Percentiles rank a stretch among this genome's conserved stretches.
Evolutionary conservation across 2,329 filamentous ascomycete species (phyloP).

Genomic region (Lecanosticta acicola): DNA sequence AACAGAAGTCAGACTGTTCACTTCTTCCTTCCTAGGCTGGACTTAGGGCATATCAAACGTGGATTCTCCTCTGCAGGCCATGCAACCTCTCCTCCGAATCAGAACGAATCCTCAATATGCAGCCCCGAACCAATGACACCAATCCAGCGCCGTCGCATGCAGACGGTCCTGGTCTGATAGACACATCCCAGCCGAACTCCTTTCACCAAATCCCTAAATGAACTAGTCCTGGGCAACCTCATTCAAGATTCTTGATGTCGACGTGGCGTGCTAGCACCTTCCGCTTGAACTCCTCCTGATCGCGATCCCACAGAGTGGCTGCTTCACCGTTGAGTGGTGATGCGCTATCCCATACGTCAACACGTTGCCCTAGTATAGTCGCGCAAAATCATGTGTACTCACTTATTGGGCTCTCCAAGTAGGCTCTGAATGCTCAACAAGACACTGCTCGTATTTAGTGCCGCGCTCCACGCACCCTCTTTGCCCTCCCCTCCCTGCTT

Average conservation of each 20-base stretch:
- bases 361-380: not conserved
- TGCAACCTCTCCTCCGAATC: not conserved
- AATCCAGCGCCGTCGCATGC: not conserved
- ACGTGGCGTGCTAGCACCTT: slow-evolving; percentile 60
- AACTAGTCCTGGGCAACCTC: not conserved
- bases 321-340: slow-evolving; percentile 95
- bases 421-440: slow-evolving; percentile 90
- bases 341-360: slow-evolving; percentile 52
- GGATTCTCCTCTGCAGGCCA: not conserved
- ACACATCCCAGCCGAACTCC: not conserved
- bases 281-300: slow-evolving; percentile 79
- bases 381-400: slow-evolving; percentile 35
- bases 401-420: slow-evolving; percentile 98
- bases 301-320: slow-evolving; percentile 89
- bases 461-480: slow-evolving; percentile 90
- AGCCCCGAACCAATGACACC: not conserved
- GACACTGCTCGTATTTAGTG: slow-evolving; percentile 93
- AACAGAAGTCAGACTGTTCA: not conserved
- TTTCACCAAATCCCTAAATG: not conserved
- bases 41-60: not conserved
- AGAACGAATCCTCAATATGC: not conserved
- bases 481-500: slow-evolving; percentile 48
- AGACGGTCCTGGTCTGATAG: too few relatives aligned
- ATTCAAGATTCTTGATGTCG: slow-evolving; percentile 31
- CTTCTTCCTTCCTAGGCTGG: not conserved